These are phyloP conservation scores for Rhizopogon rudus DNA, from an alignment of 768 basidiomycete species.

Conservation along the genomic window DNA sequence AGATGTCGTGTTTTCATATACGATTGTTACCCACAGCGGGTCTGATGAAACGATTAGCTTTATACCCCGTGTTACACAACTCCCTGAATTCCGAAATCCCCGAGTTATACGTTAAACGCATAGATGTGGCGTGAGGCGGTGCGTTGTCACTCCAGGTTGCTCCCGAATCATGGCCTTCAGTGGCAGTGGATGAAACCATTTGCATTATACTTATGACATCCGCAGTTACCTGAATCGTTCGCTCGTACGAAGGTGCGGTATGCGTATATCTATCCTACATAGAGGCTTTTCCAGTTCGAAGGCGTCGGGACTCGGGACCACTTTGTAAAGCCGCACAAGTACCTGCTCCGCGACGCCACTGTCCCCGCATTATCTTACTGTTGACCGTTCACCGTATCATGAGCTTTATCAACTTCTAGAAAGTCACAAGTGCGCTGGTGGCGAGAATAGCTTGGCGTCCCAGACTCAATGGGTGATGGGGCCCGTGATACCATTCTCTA, in stretches of 20 bases:
- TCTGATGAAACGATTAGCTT: not conserved
- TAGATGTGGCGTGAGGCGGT: not conserved
- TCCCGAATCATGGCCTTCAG: not conserved
- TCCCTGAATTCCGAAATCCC: not conserved
- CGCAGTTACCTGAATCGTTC: not conserved
- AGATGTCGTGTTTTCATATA: not conserved
- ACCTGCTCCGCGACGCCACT: slow-evolving; percentile 19
- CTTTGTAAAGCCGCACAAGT: not conserved
- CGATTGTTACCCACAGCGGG: not conserved
- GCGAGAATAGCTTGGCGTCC: not conserved
- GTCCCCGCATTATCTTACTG: slow-evolving; percentile 8
- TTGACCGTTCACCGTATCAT: not conserved
- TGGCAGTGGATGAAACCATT: not conserved
- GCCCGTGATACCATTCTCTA: not conserved
- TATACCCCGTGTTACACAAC: not conserved
- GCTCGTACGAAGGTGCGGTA: not conserved
- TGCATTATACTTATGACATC: not conserved
- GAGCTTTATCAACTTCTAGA: slow-evolving; percentile 2
- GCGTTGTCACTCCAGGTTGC: no score
- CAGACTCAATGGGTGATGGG: not conserved
- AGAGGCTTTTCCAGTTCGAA: not conserved
- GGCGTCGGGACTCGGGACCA: not conserved
- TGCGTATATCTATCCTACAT: not conserved
- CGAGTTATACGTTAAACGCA: not conserved
- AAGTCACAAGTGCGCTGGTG: not conserved